These are phyloP conservation scores for Veloboletus limbatus DNA, from an alignment of 1,284 basidiomycete species.

Conservation along the genomic window DNA sequence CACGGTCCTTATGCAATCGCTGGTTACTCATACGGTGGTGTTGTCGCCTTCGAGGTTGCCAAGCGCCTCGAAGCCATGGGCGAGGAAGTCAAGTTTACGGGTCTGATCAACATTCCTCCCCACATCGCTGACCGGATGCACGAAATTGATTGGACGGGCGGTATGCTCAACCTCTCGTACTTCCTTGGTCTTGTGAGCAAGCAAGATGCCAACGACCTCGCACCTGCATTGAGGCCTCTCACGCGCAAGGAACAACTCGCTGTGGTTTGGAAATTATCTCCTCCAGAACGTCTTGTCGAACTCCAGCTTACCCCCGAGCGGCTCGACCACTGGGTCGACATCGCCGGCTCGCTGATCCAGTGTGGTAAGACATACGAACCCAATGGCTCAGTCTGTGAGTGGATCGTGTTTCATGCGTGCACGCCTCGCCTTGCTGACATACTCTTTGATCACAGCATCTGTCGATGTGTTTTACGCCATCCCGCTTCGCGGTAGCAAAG, in stretches of 20 bases:
- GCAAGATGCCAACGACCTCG: conserved; percentile 24
- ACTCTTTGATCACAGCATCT: conserved; percentile 8
- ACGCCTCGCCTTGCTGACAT: neutral
- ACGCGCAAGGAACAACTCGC: conserved; percentile 28
- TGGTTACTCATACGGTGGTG: conserved; percentile 50
- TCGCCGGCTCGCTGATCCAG: conserved; percentile 32
- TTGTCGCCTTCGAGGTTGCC: conserved; percentile 46
- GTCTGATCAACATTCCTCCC: conserved; percentile 44
- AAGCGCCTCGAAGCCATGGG: conserved; percentile 40
- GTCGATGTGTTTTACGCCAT: conserved; percentile 32
- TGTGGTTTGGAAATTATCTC: conserved; percentile 28
- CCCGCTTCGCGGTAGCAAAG: conserved; percentile 31
- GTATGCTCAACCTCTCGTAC: conserved; percentile 38
- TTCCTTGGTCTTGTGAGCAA: conserved; percentile 32
- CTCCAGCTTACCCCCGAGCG: conserved; percentile 29
- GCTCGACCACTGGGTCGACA: conserved; percentile 33
- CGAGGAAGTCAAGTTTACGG: conserved; percentile 40
- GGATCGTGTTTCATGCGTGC: neutral
- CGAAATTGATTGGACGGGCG: conserved; percentile 41
- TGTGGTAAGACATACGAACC: conserved; percentile 32
- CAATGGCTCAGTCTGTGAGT: conserved; percentile 26
- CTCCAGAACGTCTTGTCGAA: conserved; percentile 31
- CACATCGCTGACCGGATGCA: conserved; percentile 43
- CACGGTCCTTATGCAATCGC: conserved; percentile 45
- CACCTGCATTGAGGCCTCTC: conserved; percentile 19